phyloP scores from a whole-genome alignment of 2,329 filamentous ascomycete genomes.

The Colletotrichum gloeosporioides region DNA sequence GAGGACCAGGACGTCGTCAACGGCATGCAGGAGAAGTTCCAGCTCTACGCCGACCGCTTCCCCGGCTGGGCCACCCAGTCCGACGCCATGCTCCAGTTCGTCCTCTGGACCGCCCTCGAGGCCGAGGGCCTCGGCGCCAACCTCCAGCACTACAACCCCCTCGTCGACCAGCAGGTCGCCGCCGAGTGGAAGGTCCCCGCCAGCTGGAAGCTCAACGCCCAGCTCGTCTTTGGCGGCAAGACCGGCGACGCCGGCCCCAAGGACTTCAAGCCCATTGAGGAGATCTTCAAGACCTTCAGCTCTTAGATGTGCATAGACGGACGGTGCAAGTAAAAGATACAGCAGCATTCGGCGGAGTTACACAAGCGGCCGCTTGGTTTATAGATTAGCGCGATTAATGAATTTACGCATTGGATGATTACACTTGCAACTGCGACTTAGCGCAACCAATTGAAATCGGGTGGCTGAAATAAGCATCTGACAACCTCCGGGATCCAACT shows the following conservation, averaged over 20 bases:
- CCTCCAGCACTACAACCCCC: constrained; percentile 92
- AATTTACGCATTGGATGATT: constrained; percentile 17
- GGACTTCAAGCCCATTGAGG: constrained; percentile 67
- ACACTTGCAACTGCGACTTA: not conserved
- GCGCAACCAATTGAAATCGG: not conserved
- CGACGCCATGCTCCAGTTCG: constrained; percentile 82
- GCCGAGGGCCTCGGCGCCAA: constrained; percentile 85
- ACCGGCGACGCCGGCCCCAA: constrained; percentile 66
- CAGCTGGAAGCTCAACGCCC: constrained; percentile 79
- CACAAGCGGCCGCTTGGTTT: not conserved
- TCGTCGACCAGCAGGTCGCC: constrained; percentile 76
- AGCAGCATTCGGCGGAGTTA: constrained; percentile 8
- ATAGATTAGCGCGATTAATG: constrained; percentile 7
- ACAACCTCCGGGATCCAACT: not conserved
- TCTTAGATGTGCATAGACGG: constrained; percentile 38
- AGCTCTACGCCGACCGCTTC: constrained; percentile 81
- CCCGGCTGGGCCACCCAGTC: constrained; percentile 77
- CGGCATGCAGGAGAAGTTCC: constrained; percentile 70
- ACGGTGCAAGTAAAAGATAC: not conserved
- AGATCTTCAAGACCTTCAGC: constrained; percentile 70
- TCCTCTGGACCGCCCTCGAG: constrained; percentile 82
- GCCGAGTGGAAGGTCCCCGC: constrained; percentile 72
- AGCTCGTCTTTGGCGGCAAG: constrained; percentile 82
- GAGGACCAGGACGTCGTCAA: constrained; percentile 75
- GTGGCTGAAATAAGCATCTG: constrained; percentile 2